Evolutionary conservation across 1,139 yeast species (phyloP).

Genomic region (Taphrina confusa): DNA sequence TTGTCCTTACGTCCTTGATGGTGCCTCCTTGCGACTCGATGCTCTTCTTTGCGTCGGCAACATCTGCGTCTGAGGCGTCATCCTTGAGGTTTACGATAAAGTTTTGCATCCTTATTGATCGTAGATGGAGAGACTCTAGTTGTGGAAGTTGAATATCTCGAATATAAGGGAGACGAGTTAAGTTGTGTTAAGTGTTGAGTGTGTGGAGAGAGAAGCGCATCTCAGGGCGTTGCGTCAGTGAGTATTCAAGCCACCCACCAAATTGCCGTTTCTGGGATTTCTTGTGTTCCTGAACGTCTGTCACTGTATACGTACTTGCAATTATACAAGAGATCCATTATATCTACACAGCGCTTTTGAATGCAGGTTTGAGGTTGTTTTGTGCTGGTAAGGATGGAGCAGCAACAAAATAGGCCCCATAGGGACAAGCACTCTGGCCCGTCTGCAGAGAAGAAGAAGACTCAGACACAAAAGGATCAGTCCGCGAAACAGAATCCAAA

Average conservation of each 20-base stretch:
- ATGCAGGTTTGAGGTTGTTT: not conserved
- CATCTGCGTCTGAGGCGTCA: constrained; percentile 23
- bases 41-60: constrained; percentile 24
- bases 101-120: constrained; percentile 13
- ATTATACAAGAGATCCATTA: no score
- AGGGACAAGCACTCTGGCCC: constrained; percentile 34
- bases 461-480: constrained; percentile 19
- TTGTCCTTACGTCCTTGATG: constrained; percentile 24
- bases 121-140: no score
- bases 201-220: no score
- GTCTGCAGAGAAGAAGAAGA: constrained; percentile 29
- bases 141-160: no score
- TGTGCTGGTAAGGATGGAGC: constrained; percentile 17
- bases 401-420: constrained; percentile 29
- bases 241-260: no score
- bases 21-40: constrained; percentile 30
- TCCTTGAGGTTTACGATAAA: constrained; percentile 24
- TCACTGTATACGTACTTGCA: no score
- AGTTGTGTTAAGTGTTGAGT: no score
- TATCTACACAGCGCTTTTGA: no score
- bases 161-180: no score
- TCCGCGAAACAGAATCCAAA: constrained; percentile 33
- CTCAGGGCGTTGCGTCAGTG: no score
- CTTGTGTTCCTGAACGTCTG: no score
- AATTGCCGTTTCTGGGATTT: no score